These are phyloP conservation scores for Astragalus membranaceus DNA, from an alignment of 306 rosid genomes.

Conservation along the genomic window DNA sequence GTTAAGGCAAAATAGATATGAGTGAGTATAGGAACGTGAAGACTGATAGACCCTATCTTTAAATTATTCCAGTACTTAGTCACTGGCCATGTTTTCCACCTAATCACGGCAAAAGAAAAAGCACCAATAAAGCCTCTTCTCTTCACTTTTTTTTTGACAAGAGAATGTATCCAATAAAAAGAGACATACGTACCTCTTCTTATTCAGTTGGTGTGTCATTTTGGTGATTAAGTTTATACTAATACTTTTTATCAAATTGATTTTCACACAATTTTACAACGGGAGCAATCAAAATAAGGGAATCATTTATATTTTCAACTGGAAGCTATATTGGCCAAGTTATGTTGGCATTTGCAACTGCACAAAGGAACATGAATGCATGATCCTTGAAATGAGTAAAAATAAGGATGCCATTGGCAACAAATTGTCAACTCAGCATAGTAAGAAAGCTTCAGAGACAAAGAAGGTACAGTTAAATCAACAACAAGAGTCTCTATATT, in stretches of 20 bases:
- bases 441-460: slow-evolving; percentile 8
- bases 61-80: not conserved
- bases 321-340: slow-evolving; percentile 14
- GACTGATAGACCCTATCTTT: not conserved
- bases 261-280: not conserved
- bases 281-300: not conserved
- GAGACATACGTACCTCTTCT: not conserved
- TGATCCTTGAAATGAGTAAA: slow-evolving; percentile 30
- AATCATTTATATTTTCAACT: not conserved
- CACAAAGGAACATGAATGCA: slow-evolving; percentile 24
- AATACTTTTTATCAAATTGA: not conserved
- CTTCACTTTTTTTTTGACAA: too few species aligned
- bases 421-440: not conserved
- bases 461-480: slow-evolving; percentile 21
- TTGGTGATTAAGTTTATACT: not conserved
- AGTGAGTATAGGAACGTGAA: not conserved
- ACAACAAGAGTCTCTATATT: slow-evolving; percentile 22
- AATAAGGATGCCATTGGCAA: slow-evolving; percentile 18
- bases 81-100: not conserved
- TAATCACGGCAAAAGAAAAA: not conserved
- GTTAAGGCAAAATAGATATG: not conserved
- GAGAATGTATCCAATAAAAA: not conserved
- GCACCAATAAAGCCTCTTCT: not conserved
- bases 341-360: slow-evolving; percentile 19
- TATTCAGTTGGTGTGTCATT: not conserved